Percentiles rank a stretch among this genome's conserved stretches.
Evolutionary conservation across 345 rosid genomes (phyloP).

Genomic region (Eucalyptus lansdowneana): DNA sequence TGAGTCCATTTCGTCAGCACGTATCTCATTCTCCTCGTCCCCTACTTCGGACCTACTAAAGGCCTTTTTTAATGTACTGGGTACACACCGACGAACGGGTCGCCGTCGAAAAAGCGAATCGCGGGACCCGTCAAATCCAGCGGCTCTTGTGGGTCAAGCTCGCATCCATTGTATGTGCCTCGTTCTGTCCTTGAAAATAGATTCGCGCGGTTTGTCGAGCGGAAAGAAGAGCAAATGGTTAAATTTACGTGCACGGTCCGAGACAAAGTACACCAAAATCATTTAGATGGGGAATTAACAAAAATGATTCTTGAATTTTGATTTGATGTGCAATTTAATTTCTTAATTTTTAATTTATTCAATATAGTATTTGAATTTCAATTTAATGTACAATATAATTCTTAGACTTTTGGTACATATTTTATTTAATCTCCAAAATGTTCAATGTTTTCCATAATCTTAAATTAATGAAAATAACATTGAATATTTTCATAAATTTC

Average conservation of each 20-base stretch:
- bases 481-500: too few relatives aligned
- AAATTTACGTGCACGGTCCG: not conserved
- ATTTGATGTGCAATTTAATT: fast-evolving
- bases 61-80: too few relatives aligned
- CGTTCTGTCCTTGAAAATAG: not conserved
- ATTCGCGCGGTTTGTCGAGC: not conserved
- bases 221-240: not conserved
- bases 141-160: not conserved
- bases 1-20: not conserved
- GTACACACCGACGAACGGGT: not conserved
- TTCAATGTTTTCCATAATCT: too few relatives aligned
- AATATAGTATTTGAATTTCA: too few relatives aligned
- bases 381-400: too few relatives aligned
- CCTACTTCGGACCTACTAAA: not conserved
- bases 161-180: not conserved
- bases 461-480: too few relatives aligned
- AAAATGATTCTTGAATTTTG: too few relatives aligned
- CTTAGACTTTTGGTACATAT: too few relatives aligned
- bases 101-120: not conserved
- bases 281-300: not conserved
- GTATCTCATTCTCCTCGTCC: not conserved
- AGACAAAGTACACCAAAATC: not conserved
- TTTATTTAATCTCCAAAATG: too few relatives aligned
- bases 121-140: not conserved
- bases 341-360: too few relatives aligned